Base-by-base conservation (phyloP, 495 filamentous ascomycete genomes). In the Aspergillus ostianus region DNA sequence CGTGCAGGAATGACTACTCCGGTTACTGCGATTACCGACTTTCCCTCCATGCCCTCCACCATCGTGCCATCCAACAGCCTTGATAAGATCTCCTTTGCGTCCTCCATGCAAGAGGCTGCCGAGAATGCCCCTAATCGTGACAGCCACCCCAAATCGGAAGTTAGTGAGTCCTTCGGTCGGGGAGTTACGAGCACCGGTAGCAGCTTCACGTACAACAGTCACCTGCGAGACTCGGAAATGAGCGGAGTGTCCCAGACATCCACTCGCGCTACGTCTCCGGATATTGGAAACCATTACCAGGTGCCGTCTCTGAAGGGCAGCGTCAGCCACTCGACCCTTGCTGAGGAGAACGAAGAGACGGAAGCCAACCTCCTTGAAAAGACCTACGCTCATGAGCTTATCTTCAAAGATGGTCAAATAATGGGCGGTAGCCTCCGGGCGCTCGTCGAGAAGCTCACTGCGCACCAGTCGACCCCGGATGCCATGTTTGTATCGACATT, bases 351-450 rank as follows among this genome's bases (percentile, higher is more conserved):
- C 13, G 86, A 91, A 41, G 90, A 91, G 53, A 82, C 85, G 0
- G 93, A 97, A 69, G 87, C 84, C n/a, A 87, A 89, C 61, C 71
- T 96, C 19, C 72, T 94, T 7, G 89, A 90, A 68, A 94, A 87
- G 75, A 95, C 92, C 0, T 96, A 84, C 65, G 90, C 91, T 0
- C 89, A 97, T 62, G 95, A 99, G 65, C 75, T 99, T 21, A 84
- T 94, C 56, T 97, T 95, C 77, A 96, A 95, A 70, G 93, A 97
- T 57, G 93, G 93, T 17, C 90, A 97, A 60, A 87, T 98, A n/a
- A 88, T 89, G 56, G 95, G 94, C 36, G 95, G 95, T 12, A 93
- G 92, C 18, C 82, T 99, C 15, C 86, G 90, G 27, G 93, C 95
- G 7, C 77, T 99, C 53, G 90, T 99, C 50, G 95, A 99, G 74